Evolutionary conservation across 1,139 yeast genomes (phyloP), one percentile per base, ranked within the genome.

Genomic region (Kodamaea fungicola): DNA sequence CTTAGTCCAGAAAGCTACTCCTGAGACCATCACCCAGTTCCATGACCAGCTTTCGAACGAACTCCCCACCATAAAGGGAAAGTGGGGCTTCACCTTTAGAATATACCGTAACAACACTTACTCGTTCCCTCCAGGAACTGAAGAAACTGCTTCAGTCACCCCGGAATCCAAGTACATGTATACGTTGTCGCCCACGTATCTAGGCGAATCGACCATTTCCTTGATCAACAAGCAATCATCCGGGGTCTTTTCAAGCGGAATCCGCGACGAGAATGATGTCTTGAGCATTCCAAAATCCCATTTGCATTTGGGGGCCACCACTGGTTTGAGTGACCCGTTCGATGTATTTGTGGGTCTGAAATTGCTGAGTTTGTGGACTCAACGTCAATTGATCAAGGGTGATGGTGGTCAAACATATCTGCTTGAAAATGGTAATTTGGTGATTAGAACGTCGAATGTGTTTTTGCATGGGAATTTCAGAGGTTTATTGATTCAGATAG

Each of bases 391-490:
- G n/a, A 72, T 85, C 32, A 75, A 78, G 45, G 95, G 94, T 2
- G 92, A 84, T 44, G 92, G 92, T 4, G 87, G 87, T 1, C 75
- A 75, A 38, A 74, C 78, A 2, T 84, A 82, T 51, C 67, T 71
- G 42, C 50, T 77, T 12, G 76, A 71, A 40, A 73, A 72, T 44
- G 73, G 74, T 3, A 67, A 68, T 35, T 53, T 71, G 42, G 55
- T 56, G 7, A 67, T 72, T n/a, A 63, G 87, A 37, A 76, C 89
- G 0, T 80, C 85, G 22, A 87, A 86, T 50, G 78, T 85, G 36
- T 78, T 80, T 39, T 63, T 85, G 10, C 92, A 84, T 54, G 95
- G 95, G 2, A 72, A 69, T 23, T 85, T 83, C 61, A 76, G 83
- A 42, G 90, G 90, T 0, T 67, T 86, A 30, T 54, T 86, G 35